Base-by-base conservation (phyloP, 2,329 filamentous ascomycete genomes). In the Gremmenia infestans region DNA sequence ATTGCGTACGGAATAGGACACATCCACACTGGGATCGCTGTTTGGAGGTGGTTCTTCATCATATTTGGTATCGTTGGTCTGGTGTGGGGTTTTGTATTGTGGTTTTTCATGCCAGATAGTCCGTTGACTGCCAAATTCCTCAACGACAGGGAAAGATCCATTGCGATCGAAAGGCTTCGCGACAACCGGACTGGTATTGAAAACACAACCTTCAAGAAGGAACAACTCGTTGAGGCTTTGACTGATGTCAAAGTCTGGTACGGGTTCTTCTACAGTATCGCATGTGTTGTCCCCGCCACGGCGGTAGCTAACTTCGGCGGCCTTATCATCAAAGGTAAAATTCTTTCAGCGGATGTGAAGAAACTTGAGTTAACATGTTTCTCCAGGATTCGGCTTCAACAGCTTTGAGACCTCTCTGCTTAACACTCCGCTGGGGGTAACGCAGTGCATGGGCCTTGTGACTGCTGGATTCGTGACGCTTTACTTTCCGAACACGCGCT, bases 11-110 rank as follows among this genome's bases (percentile, higher is more conserved):
- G 77, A 0, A 85, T 86, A 48, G 83, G 83, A 0, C 75, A 83
- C 59, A 82, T 82, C 60, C 81, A 80, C 12, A 72, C 75, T 1
- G 12, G 19, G 2, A 72, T 87, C 17, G 73, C 78, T 0, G 80
- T 78, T 0, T 88, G 85, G 85, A 81, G 83, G 63, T 87, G 84
- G 60, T 82, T 87, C 53, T 88, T 88, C 65, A 68, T 88, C 11
- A 77, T 88, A 11, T 81, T 82, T 2, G 74, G 74, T 7, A 54
- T 54, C 5, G 11, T 60, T 22, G 57, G 52, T 23, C 25, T 35
- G 9, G 22, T 50, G 2, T 60, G 58, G 60, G 55, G 49, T 5
- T 37, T 58, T 23, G 40, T 60, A 14, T 23, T 62, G 78, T 64
- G 75, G 75, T 71, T 85, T 81, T 73, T 85, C 83, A 73, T 80